Evolutionary conservation across 2,329 filamentous ascomycete species (phyloP).

Genomic region (Arthrobotrys conoides): DNA sequence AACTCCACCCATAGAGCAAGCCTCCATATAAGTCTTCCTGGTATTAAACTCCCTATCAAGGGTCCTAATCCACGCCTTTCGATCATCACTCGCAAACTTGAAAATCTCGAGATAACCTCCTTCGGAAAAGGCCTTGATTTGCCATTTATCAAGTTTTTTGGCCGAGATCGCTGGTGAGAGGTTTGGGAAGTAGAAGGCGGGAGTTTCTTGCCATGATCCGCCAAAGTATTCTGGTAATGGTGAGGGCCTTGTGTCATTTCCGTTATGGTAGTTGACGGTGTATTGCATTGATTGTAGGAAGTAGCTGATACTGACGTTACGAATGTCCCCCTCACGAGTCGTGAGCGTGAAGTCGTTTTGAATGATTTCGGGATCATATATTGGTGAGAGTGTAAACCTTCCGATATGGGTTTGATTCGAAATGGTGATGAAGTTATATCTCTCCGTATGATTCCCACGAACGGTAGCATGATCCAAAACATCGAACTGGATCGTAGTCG

Average conservation of each 20-base stretch:
- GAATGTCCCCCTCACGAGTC: constrained; percentile 32
- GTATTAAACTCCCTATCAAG: constrained; percentile 49
- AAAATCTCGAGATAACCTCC: constrained; percentile 47
- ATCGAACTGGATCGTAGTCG: constrained; percentile 48
- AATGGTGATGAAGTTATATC: constrained; percentile 37
- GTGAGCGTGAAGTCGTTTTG: constrained; percentile 48
- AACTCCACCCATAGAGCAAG: constrained; percentile 43
- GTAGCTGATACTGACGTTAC: constrained; percentile 42
- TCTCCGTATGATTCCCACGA: constrained; percentile 43
- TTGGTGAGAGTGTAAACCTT: constrained; percentile 26
- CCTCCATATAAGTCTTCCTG: constrained; percentile 48
- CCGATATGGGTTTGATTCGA: constrained; percentile 32
- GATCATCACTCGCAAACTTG: constrained; percentile 38
- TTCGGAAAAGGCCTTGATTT: constrained; percentile 42
- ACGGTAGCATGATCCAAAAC: constrained; percentile 46
- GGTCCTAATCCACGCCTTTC: constrained; percentile 46
- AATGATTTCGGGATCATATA: constrained; percentile 46
- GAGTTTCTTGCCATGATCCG: constrained; percentile 52
- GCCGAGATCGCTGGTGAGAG: constrained; percentile 27
- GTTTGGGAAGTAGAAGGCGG: constrained; percentile 42
- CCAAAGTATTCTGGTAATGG: constrained; percentile 35
- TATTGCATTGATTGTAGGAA: constrained; percentile 51
- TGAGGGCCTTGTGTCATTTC: constrained; percentile 29
- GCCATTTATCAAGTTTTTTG: constrained; percentile 50
- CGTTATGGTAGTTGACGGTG: constrained; percentile 44